Conservation (phyloP, 2,329 filamentous ascomycete species). For the Diaporthe capsici region DNA sequence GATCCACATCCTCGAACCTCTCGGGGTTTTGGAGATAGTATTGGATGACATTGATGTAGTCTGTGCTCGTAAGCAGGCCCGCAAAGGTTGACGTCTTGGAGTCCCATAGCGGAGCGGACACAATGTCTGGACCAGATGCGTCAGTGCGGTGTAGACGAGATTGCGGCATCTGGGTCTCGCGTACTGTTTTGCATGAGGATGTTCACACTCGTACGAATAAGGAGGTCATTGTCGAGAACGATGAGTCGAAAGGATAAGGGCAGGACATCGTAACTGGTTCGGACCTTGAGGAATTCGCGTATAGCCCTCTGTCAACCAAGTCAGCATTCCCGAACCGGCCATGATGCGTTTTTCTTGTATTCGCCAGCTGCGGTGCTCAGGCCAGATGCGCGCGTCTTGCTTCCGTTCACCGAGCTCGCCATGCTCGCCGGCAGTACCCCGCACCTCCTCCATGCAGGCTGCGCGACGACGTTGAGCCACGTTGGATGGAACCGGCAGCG, state of each 20-base stretch:
- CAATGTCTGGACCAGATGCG: conserved; percentile 77
- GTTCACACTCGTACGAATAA: conserved; percentile 97
- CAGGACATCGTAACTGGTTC: conserved; percentile 97
- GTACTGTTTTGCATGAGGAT: conserved; percentile 96
- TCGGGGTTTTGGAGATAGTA: conserved; percentile 99
- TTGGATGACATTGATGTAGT: conserved; percentile 99
- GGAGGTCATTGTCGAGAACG: conserved; percentile 92
- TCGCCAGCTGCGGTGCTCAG: neutral
- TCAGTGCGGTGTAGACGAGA: conserved; percentile 26
- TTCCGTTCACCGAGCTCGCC: conserved; percentile 18
- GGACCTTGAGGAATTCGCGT: conserved; percentile 94
- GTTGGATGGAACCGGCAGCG: conserved; percentile 26
- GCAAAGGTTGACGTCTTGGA: conserved; percentile 93
- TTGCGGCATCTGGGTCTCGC: conserved; percentile 39
- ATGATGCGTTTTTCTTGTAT: neutral
- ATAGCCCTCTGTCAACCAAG: conserved; percentile 78
- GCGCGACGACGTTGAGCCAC: conserved; percentile 32
- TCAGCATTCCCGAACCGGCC: conserved; percentile 32
- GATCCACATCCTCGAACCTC: conserved; percentile 89
- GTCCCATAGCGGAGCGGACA: conserved; percentile 97
- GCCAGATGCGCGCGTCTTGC: neutral
- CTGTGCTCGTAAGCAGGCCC: conserved; percentile 92
- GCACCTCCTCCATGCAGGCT: conserved; percentile 36
- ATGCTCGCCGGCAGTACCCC: conserved; percentile 39
- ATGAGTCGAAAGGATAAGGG: conserved; percentile 97